These are phyloP conservation scores for Silene noctiflora DNA, from an alignment of 179 eudicot species.

Conservation along the genomic window DNA sequence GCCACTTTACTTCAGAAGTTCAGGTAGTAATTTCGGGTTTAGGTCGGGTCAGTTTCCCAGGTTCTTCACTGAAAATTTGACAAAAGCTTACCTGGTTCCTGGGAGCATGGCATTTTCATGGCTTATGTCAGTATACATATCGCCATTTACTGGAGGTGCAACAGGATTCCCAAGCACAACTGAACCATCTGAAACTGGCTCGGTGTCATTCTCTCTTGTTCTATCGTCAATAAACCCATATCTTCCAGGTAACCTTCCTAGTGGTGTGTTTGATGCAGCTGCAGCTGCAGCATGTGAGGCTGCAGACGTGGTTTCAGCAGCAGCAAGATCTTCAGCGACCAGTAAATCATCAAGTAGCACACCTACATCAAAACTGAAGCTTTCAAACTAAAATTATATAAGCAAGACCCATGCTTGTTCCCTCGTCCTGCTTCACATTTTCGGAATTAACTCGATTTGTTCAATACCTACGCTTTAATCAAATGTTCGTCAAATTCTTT, in stretches of 20 bases:
- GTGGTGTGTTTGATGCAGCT: constrained; percentile 70
- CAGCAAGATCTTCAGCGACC: constrained; percentile 96
- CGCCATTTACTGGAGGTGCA: constrained; percentile 93
- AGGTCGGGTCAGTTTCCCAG: constrained; percentile 81
- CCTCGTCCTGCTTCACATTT: neutral
- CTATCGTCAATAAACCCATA: constrained; percentile 72
- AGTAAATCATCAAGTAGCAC: constrained; percentile 91
- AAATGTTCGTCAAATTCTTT: neutral
- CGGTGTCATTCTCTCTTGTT: constrained; percentile 47
- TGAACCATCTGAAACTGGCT: constrained; percentile 70
- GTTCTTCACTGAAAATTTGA: constrained; percentile 39
- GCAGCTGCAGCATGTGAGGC: constrained; percentile 99
- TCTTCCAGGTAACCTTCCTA: constrained; percentile 68
- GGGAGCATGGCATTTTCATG: constrained; percentile 87
- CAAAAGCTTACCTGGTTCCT: constrained; percentile 62
- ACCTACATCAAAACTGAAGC: constrained; percentile 38
- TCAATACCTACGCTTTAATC: neutral
- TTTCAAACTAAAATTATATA: constrained; percentile 3
- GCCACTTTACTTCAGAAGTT: constrained; percentile 57
- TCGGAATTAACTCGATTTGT: neutral
- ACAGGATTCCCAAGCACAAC: constrained; percentile 95
- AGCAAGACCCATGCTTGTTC: neutral
- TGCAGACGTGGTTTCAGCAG: constrained; percentile 93
- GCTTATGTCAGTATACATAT: constrained; percentile 85
- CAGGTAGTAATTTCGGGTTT: constrained; percentile 65